Base-by-base conservation (phyloP, 768 basidiomycete species). In the Lyophyllum shimeji region DNA sequence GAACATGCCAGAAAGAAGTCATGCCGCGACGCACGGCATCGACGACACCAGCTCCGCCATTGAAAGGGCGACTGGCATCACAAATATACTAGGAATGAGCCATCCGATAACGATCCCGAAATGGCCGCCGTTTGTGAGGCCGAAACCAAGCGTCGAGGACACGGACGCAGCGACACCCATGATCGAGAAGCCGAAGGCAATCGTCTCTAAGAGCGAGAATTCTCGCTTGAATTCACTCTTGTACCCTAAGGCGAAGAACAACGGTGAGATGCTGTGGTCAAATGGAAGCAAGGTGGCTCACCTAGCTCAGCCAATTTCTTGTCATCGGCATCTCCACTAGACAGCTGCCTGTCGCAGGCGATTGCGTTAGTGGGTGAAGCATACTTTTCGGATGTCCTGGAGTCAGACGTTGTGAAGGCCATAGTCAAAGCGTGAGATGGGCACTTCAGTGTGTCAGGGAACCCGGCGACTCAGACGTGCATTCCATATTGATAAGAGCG, bases 81-180 rank as follows among this genome's bases (percentile, higher is more conserved):
- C 88, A 57, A 89, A 89, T 45, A 84, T 70, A 60, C 76, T 78
- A 6, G 87, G 88, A 60, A 89, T 86, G 24, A 89, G 70, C 88
- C 87, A 90, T 34, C 87, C 88, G 73, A 84, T 89, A 18, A 89
- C 80, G 79, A 90, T 83, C 15, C 88, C 88, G 21, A 87, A 86
- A 69, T 90, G 87, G 2, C 88, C 88, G 52, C 88, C 88, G 53
- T 82, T 82, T 4, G 79, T 69, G 6, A 90, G 76, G 0, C 81
- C 82, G 67, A 90, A 90, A 1, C 78, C 80, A 37, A 85, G 70
- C 2, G 85, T 87, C 2, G 87, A 86, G 2, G 87, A 74, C 3
- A 90, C 82, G 4, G 85, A 86, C 3, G 86, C 83, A 25, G 89
- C 69, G 27, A 90, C 82, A 3, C 86, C 88, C 88, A 88, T 87